These are phyloP conservation scores for Trypanosoma mega DNA, from an alignment of 208 protist genomes.

Conservation along the genomic window DNA sequence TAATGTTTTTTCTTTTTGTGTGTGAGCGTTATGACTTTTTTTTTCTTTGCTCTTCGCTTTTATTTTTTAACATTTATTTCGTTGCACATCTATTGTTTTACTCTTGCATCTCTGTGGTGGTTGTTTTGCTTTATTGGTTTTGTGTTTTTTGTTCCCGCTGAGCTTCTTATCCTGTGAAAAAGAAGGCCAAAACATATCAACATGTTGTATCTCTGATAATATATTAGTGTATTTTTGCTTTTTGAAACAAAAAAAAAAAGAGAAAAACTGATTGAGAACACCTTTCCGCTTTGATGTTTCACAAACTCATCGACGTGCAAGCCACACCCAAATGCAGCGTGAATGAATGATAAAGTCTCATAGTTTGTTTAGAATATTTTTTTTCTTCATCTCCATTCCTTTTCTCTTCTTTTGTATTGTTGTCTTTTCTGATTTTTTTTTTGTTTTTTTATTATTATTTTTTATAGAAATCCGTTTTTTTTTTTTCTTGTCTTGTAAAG, in stretches of 20 bases:
- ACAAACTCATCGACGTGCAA: too few relatives aligned
- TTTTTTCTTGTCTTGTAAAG: neutral
- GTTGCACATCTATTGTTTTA: conserved; percentile 13
- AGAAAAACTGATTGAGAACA: too few relatives aligned
- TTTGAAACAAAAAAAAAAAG: too few relatives aligned
- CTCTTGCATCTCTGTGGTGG: neutral
- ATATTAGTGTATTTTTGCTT: too few relatives aligned
- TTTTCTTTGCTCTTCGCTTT: neutral
- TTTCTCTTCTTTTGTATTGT: conserved; percentile 15
- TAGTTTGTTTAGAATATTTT: conserved; percentile 3
- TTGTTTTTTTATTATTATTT: neutral
- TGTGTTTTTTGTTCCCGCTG: conserved; percentile 12
- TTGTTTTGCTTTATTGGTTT: conserved; percentile 23
- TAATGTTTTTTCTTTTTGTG: too few relatives aligned
- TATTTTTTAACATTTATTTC: neutral
- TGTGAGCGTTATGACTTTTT: conserved; percentile 4
- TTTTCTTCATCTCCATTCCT: conserved; percentile 2
- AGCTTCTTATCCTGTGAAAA: neutral
- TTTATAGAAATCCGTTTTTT: too few relatives aligned
- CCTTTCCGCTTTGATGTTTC: too few relatives aligned
- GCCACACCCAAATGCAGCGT: neutral
- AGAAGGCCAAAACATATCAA: too few relatives aligned
- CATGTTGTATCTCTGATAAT: too few relatives aligned
- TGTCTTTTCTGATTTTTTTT: neutral
- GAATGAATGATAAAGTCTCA: conserved; percentile 8